Conservation (phyloP, 2,329 filamentous ascomycete genomes). For the Aspergillus sp. region DNA sequence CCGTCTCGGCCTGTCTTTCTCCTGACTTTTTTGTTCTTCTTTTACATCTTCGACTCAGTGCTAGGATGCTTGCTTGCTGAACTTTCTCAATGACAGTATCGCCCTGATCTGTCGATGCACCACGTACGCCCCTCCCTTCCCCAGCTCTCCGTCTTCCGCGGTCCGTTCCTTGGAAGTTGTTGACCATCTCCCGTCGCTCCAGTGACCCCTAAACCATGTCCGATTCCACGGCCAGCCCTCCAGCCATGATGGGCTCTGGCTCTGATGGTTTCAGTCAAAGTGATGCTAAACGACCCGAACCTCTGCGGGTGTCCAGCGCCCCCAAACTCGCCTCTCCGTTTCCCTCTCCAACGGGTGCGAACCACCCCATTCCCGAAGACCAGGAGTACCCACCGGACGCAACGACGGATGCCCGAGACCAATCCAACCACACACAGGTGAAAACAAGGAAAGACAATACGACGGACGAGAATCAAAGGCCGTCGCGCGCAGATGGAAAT, state of each 20-base stretch:
- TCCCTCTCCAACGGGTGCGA: slow-evolving; percentile 27
- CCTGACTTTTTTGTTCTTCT: background rate
- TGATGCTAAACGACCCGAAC: slow-evolving; percentile 14
- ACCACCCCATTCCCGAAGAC: slow-evolving; percentile 16
- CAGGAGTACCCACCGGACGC: slow-evolving; percentile 8
- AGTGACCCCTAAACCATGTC: slow-evolving; percentile 21
- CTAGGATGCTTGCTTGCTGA: slow-evolving; percentile 5
- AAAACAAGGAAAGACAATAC: slow-evolving; percentile 7
- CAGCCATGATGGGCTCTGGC: slow-evolving; percentile 17
- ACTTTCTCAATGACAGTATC: background rate
- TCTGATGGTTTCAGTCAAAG: slow-evolving; percentile 16
- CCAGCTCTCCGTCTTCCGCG: background rate
- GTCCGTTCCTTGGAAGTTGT: no score
- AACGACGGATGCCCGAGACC: slow-evolving; percentile 11
- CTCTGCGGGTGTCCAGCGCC: slow-evolving; percentile 17
- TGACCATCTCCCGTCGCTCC: slow-evolving; percentile 4
- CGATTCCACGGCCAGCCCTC: slow-evolving; percentile 19
- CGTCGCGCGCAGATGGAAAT: slow-evolving; percentile 11
- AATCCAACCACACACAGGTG: background rate
- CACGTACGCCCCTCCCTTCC: background rate
- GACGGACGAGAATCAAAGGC: slow-evolving; percentile 8
- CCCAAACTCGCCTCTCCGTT: slow-evolving; percentile 27
- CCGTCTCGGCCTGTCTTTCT: slow-evolving; percentile 7
- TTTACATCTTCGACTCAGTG: background rate
- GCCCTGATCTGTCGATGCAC: background rate